Evolutionary conservation across 2,329 filamentous ascomycete genomes (phyloP).

Genomic region (Parasarocladium wereldwijsianum): DNA sequence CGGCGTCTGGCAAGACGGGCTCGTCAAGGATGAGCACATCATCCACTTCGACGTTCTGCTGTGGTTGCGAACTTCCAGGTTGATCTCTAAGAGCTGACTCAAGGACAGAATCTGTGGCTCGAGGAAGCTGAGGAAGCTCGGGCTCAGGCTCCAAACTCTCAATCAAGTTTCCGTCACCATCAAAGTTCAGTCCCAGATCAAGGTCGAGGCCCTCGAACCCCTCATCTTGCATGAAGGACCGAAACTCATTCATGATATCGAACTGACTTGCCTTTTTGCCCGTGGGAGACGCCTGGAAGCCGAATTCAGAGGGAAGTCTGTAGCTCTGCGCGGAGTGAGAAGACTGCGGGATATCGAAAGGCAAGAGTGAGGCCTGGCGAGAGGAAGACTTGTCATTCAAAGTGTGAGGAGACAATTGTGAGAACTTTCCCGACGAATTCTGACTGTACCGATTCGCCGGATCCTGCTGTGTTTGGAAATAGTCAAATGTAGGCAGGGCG

Average conservation of each 20-base stretch:
- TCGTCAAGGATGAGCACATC: slow-evolving; percentile 22
- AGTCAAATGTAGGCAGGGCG: slow-evolving; percentile 17
- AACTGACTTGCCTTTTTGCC: slow-evolving; percentile 9
- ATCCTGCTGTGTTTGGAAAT: slow-evolving; percentile 21
- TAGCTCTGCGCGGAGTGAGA: slow-evolving; percentile 18
- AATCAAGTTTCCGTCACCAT: slow-evolving; percentile 34
- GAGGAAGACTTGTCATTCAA: too few species aligned
- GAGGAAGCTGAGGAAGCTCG: slow-evolving; percentile 26
- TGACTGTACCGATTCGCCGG: slow-evolving; percentile 20
- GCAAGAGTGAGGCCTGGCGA: slow-evolving; percentile 16
- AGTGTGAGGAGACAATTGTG: slow-evolving; percentile 29
- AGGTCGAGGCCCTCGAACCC: slow-evolving; percentile 24
- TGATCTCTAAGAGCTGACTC: too few species aligned
- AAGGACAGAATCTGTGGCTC: slow-evolving; percentile 2
- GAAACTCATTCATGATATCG: slow-evolving; percentile 11
- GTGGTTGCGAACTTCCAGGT: slow-evolving; percentile 1
- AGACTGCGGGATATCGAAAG: slow-evolving; percentile 20
- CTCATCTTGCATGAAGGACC: slow-evolving; percentile 24
- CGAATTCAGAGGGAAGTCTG: slow-evolving; percentile 19
- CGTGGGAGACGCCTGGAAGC: slow-evolving; percentile 15
- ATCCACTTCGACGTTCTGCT: slow-evolving; percentile 13
- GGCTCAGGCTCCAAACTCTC: slow-evolving; percentile 24
- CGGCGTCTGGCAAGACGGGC: slow-evolving; percentile 21
- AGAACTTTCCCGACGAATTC: slow-evolving; percentile 20
- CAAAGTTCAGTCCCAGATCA: slow-evolving; percentile 35